Evolutionary conservation across 768 basidiomycete species (phyloP).

Genomic region (Hericium erinaceus): DNA sequence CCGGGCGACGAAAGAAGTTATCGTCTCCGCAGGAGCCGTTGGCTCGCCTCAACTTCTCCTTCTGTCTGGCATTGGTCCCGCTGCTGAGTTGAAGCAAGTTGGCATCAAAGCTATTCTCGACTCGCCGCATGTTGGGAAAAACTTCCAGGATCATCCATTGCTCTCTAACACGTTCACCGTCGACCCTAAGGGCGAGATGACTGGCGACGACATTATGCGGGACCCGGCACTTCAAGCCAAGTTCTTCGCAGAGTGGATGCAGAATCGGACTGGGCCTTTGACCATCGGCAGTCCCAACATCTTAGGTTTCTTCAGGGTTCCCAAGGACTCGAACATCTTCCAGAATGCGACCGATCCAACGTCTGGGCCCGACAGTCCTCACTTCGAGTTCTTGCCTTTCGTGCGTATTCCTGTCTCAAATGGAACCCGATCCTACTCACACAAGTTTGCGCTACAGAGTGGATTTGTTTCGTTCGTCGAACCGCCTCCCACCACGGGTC

Average conservation of each 20-base stretch:
- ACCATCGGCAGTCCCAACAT: neutral
- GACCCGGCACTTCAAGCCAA: constrained; percentile 4
- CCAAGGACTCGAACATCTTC: constrained; percentile 7
- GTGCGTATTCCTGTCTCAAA: neutral
- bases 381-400: constrained; percentile 9
- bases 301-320: constrained; percentile 4
- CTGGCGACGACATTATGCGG: constrained; percentile 1
- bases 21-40: constrained; percentile 1
- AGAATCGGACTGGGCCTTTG: constrained; percentile 6
- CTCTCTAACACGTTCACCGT: neutral
- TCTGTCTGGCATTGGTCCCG: constrained; percentile 28
- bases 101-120: constrained; percentile 21
- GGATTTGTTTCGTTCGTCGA: constrained; percentile 1
- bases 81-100: constrained; percentile 10
- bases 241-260: constrained; percentile 3
- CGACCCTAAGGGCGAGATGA: constrained; percentile 3
- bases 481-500: constrained; percentile 11
- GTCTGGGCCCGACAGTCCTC: constrained; percentile 9
- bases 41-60: constrained; percentile 3
- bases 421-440: neutral
- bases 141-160: constrained; percentile 24
- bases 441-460: neutral
- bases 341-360: constrained; percentile 6
- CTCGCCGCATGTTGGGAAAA: constrained; percentile 29
- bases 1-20: constrained; percentile 1